Base-by-base conservation (phyloP, 2,329 filamentous ascomycete species). In the Leptographium flavum region DNA sequence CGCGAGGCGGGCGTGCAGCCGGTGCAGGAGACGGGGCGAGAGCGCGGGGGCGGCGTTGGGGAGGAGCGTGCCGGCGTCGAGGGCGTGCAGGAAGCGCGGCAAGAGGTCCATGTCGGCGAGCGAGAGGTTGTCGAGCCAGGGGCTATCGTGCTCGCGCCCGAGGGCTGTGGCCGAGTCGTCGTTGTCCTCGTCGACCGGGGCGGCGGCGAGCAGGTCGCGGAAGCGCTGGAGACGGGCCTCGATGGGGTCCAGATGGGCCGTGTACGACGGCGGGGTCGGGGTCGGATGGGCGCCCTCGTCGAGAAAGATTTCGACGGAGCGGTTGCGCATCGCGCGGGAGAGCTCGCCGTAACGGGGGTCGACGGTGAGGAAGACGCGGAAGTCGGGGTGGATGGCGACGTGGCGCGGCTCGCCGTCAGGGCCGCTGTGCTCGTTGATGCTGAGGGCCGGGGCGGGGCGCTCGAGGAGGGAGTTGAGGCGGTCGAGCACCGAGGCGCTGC, bases 311-410 rank as follows among this genome's bases (percentile, higher is more conserved):
- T 98, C 93, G 23, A 95, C 73, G 41, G 87, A 87, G 60, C 92
- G 78, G 62, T 98, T 98, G 47, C 93, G 74, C 92, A 98, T 98
- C 1, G 92, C 92, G 50, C 92, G 76, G 4, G 92, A 98, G 9
- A 98, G 70, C 60, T 98, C 92, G 17, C 92, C 93, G 60, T 94
- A 85, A 42, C 81, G 78, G 39, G 92, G 81, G 60, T 98, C 90
- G 68, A 94, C 83, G 0, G 90, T 96, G 58, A 98, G 67, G 62
- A 98, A 96, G 19, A 98, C 79, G 47, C 90, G 76, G 63, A 98
- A 98, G 49, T 87, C 76, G 0, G 82, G 73, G 64, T 96, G 88
- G 14, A 92, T 88, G 46, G 65, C 76, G 42, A 98, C 76, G 31
- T 93, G 66, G 46, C 85, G 77, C 11, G 88, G 83, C 55, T 85